These are phyloP conservation scores for Malassezia equina DNA, from an alignment of 1,284 basidiomycete genomes.

Conservation along the genomic window DNA sequence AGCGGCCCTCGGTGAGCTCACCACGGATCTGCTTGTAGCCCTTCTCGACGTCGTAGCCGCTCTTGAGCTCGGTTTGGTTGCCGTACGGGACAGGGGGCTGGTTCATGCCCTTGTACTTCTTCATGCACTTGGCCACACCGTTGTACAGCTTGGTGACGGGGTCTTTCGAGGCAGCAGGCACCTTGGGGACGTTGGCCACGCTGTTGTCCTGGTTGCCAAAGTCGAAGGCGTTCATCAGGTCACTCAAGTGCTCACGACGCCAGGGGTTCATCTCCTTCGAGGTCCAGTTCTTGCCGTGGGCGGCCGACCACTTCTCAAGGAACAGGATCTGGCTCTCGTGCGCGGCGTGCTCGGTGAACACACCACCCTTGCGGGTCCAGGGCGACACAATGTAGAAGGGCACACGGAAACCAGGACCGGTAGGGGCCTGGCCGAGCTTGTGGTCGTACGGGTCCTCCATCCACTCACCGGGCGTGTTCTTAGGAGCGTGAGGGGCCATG, in stretches of 20 bases:
- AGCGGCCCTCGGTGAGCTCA: constrained; percentile 26
- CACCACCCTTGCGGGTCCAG: constrained; percentile 28
- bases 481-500: constrained; percentile 15
- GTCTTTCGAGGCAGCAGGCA: constrained; percentile 15
- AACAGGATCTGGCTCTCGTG: constrained; percentile 35
- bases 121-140: constrained; percentile 16
- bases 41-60: constrained; percentile 16
- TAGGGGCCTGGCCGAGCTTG: constrained; percentile 18
- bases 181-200: constrained; percentile 12
- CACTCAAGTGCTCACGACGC: constrained; percentile 27
- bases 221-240: constrained; percentile 33
- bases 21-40: constrained; percentile 27
- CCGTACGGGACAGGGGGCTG: constrained; percentile 15
- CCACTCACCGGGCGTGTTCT: constrained; percentile 26
- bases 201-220: constrained; percentile 22
- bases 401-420: constrained; percentile 36
- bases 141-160: constrained; percentile 16
- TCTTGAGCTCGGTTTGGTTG: constrained; percentile 13
- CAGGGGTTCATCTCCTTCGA: constrained; percentile 25
- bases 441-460: constrained; percentile 26
- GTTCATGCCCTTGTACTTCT: constrained; percentile 13
- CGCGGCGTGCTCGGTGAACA: constrained; percentile 30
- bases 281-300: constrained; percentile 26
- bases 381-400: constrained; percentile 36
- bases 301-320: constrained; percentile 33